Evolutionary conservation across 441 rosid species (phyloP), one percentile per base, ranked within the genome.

Genomic region (California macrophylla): DNA sequence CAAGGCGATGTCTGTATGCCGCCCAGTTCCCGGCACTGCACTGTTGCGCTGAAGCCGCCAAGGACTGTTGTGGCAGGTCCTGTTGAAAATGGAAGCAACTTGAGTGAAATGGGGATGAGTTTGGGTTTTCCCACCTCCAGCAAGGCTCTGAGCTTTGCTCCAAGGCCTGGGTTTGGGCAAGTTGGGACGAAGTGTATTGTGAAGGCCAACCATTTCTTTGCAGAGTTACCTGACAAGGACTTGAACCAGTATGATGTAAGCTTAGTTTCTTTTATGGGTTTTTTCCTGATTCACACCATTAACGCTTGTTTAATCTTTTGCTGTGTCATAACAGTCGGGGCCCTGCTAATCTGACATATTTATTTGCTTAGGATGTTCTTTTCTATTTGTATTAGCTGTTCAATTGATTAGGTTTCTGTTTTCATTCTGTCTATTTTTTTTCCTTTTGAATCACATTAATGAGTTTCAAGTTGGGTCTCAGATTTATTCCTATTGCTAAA

Each of bases 201-300:
- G 28, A 94, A 94, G 84, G 98, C 97, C 71, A 94, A 94, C 82
- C 98, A 94, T 83, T 94, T 94, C 84, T 84, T 94, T 30, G 87
- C 97, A 32, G 91, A 87, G 82, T 82, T 94, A 69, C 96, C 96
- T 0, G 89, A 82, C 71, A 91, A 94, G 78, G 96, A 94, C 81
- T 86, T 94, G 82, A 87, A 83, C 81, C 97, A 91, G 64, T 94
- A 94, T 84, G 96, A 90, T 85, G 98, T 91, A 81, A 86, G 96
- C 63, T 67, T 10, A n/a, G 30, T 63, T 64, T 66, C 66, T 68
- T 75, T 50, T 63, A 64, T 68, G 66, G 72, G 29, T 26, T 26
- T 58, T 13, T 56, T 56, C 26, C 28, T 21, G 28, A 23, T 58
- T 24, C 10, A 58, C 23, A n/a, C 16, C 10, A 0, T 52, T 52